Conservation (phyloP, 192 early-diverging fungal genomes). For the Oehlia diaphana region DNA sequence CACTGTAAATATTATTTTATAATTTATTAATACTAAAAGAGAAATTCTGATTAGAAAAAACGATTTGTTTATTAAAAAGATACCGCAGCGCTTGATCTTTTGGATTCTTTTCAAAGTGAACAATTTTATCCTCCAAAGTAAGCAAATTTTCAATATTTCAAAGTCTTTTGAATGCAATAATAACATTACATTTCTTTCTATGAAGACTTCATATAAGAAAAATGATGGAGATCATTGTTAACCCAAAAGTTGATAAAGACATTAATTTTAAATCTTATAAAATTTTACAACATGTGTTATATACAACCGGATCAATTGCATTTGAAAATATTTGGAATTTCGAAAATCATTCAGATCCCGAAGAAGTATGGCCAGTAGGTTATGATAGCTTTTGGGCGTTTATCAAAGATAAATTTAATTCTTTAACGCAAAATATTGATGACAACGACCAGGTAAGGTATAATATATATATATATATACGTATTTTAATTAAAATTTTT, state of each 20-base stretch:
- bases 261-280: not conserved
- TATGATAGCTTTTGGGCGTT: slow-evolving; percentile 25
- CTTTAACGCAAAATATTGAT: not conserved
- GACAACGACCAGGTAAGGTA: not conserved
- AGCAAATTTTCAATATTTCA: not conserved
- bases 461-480: no score
- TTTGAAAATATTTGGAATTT: slow-evolving; percentile 20
- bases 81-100: slow-evolving; percentile 8
- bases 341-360: not conserved
- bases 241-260: slow-evolving; percentile 4
- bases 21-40: not conserved
- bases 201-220: slow-evolving; percentile 11
- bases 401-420: not conserved
- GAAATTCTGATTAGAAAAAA: not conserved
- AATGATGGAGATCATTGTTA: slow-evolving; percentile 22
- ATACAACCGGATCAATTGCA: slow-evolving; percentile 7
- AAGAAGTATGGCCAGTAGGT: not conserved
- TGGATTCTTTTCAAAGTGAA: slow-evolving; percentile 24
- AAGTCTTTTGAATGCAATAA: not conserved
- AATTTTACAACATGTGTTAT: slow-evolving; percentile 23
- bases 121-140: slow-evolving; percentile 15
- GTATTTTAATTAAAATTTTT: no score
- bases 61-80: not conserved
- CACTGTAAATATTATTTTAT: slow-evolving; percentile 17
- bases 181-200: not conserved